Evolutionary conservation across 1,284 basidiomycete species (phyloP).

Genomic region (Heterobasidion annosum): DNA sequence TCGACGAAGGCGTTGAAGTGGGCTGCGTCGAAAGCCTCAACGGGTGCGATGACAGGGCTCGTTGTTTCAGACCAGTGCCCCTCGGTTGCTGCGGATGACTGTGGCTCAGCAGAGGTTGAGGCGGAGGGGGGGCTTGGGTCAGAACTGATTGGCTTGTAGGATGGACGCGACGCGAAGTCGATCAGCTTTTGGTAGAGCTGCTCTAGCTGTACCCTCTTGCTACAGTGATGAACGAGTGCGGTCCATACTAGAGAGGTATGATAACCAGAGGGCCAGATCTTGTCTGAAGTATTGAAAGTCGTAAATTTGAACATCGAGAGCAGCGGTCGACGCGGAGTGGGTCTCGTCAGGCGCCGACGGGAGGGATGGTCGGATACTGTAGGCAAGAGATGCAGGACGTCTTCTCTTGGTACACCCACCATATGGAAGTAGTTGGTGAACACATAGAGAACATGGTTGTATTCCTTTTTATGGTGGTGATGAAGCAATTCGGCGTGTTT

Average conservation of each 20-base stretch:
- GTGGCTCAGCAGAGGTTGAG: too few relatives aligned
- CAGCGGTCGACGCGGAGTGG: not conserved
- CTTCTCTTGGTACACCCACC: constrained; percentile 22
- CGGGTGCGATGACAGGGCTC: constrained; percentile 5
- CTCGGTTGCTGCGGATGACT: not conserved
- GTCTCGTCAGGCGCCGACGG: not conserved
- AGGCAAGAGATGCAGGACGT: constrained; percentile 2
- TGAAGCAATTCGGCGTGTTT: constrained; percentile 27
- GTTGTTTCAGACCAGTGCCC: not conserved
- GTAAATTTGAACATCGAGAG: constrained; percentile 1
- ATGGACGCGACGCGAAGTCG: not conserved
- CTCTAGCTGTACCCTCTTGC: not conserved
- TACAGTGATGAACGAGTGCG: constrained; percentile 11
- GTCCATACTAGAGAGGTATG: constrained; percentile 32
- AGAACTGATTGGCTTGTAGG: not conserved
- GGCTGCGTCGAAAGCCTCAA: constrained; percentile 11
- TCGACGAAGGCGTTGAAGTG: constrained; percentile 19
- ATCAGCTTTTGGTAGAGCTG: not conserved
- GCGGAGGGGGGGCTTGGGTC: too few relatives aligned
- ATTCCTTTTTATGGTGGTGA: constrained; percentile 16
- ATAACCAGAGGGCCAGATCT: constrained; percentile 21
- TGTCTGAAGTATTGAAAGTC: constrained; percentile 13
- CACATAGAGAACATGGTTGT: constrained; percentile 12
- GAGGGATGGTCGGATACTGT: constrained; percentile 2
- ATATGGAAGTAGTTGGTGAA: constrained; percentile 25